Percentiles rank a stretch among this genome's conserved stretches.
These are phyloP conservation scores for Colletotrichum horii DNA, from an alignment of 2,329 filamentous ascomycete species.

Conservation along the genomic window DNA sequence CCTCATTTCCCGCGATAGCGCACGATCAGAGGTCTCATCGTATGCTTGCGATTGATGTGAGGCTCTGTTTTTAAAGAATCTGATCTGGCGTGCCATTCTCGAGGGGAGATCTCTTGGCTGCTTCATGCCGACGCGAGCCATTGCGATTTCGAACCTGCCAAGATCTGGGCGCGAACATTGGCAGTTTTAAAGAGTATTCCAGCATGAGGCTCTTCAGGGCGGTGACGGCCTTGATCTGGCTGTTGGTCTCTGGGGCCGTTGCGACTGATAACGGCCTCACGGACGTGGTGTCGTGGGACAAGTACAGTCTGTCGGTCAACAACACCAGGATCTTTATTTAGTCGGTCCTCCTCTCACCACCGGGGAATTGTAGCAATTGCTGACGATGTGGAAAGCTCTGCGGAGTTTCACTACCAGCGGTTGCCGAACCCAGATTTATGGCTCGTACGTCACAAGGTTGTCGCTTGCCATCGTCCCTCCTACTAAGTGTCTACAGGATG, in stretches of 20 bases:
- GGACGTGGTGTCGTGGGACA: constrained; percentile 70
- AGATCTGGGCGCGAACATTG: neutral
- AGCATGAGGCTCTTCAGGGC: neutral
- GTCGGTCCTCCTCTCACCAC: neutral
- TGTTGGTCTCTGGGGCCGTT: constrained; percentile 23
- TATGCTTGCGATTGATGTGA: neutral
- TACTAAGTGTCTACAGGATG: constrained; percentile 46
- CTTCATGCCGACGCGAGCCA: neutral
- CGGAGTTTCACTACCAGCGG: constrained; percentile 72
- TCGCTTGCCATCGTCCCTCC: neutral
- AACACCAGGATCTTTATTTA: constrained; percentile 43
- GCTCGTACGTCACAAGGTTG: constrained; percentile 46
- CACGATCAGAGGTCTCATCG: neutral
- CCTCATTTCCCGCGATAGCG: constrained; percentile 1
- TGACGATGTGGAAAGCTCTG: constrained; percentile 72
- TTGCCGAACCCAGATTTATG: constrained; percentile 53
- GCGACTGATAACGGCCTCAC: constrained; percentile 46
- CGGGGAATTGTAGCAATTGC: constrained; percentile 49
- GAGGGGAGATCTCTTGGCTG: neutral
- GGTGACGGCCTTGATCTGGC: neutral
- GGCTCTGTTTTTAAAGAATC: neutral
- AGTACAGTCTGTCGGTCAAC: constrained; percentile 72
- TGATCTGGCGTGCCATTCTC: neutral
- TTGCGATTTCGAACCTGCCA: neutral
- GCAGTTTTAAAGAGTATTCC: neutral